Percentiles rank a stretch among this genome's conserved stretches.
Conservation (phyloP, 2,329 filamentous ascomycete species). For the Penicillium sp. region DNA sequence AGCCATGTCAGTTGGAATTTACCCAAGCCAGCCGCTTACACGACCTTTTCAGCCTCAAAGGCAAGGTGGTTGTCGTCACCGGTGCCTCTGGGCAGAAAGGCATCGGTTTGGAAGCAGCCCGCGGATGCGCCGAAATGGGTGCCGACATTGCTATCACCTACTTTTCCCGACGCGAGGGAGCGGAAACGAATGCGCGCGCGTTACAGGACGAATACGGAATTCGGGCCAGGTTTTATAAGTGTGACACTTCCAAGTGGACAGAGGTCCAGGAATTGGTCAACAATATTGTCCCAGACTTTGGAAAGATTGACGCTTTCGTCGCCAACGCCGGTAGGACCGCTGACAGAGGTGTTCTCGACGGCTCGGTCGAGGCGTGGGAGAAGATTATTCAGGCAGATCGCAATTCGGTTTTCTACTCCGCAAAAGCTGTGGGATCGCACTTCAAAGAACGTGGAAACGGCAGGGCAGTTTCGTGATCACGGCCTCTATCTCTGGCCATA, state of each 20-base stretch:
- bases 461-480: constrained; percentile 68
- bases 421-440: constrained; percentile 82
- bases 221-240: constrained; percentile 69
- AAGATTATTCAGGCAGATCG: constrained; percentile 83
- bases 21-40: constrained; percentile 36
- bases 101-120: constrained; percentile 68
- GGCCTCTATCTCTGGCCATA: constrained; percentile 61
- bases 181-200: constrained; percentile 66
- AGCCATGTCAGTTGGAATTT: too few relatives aligned
- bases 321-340: constrained; percentile 73
- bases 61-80: constrained; percentile 51
- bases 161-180: constrained; percentile 61
- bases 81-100: constrained; percentile 61
- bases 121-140: constrained; percentile 65
- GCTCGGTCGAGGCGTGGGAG: constrained; percentile 70
- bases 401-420: constrained; percentile 82
- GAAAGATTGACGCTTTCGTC: constrained; percentile 67
- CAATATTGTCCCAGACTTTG: constrained; percentile 68
- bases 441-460: constrained; percentile 67
- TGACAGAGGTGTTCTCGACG: constrained; percentile 67
- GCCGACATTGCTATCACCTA: constrained; percentile 69
- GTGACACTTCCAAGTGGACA: constrained; percentile 59
- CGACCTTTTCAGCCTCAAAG: constrained; percentile 51
- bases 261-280: constrained; percentile 59
- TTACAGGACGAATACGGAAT: constrained; percentile 61